Evolutionary conservation across 495 filamentous ascomycete genomes (phyloP), one percentile per base, ranked within the genome.

Genomic region (Podospora didyma): DNA sequence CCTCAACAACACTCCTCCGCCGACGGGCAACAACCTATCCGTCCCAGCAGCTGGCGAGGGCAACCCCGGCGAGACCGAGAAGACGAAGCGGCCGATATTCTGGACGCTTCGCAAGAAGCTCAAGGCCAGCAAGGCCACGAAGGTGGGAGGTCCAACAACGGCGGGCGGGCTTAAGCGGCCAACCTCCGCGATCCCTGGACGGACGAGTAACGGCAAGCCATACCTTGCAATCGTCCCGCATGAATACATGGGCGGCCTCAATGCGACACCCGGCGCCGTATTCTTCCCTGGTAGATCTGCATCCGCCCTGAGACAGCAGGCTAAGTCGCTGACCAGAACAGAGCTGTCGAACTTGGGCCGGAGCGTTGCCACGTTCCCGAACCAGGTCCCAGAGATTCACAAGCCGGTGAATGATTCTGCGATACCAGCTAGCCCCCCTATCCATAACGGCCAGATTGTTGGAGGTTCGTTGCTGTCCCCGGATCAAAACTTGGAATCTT

Each of bases 201-300:
- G 61, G 22, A 78, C 73, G 0, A 74, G 53, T 0, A 66, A 56
- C 2, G 78, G 78, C 2, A 65, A 74, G 51, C 68, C 72, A 1
- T 72, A 82, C 57, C 79, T 81, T 59, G 77, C 77, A 16, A 81
- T 81, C 44, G n/a, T n/a, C n/a, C n/a, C n/a, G n/a, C n/a, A n/a
- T n/a, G n/a, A n/a, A n/a, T n/a, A n/a, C n/a, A n/a, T n/a, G n/a
- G n/a, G n/a, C n/a, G n/a, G n/a, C n/a, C n/a, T n/a, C n/a, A n/a
- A n/a, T n/a, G n/a, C n/a, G n/a, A n/a, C n/a, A n/a, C n/a, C n/a
- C n/a, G n/a, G n/a, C n/a, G n/a, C n/a, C n/a, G n/a, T n/a, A n/a
- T n/a, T n/a, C n/a, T n/a, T n/a, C n/a, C n/a, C n/a, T n/a, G n/a
- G n/a, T n/a, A n/a, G n/a, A n/a, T n/a, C n/a, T n/a, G n/a, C n/a